A percentile compares a stretch with the other conserved stretches of the same genome.
Evolutionary conservation across 306 rosid genomes (phyloP).

Genomic region (Lagenaria siceraria): DNA sequence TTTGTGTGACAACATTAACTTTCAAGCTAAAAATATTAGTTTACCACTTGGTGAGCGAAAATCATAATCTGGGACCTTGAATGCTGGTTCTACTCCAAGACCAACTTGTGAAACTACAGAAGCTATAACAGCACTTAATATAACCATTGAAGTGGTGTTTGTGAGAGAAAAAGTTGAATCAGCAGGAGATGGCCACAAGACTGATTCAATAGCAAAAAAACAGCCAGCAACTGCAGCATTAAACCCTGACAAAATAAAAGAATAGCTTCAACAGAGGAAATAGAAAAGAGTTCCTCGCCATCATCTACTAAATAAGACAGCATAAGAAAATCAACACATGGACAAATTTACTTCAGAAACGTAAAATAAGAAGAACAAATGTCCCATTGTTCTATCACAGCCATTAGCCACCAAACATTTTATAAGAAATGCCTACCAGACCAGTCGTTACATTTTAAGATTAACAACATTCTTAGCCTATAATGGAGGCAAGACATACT

Average conservation of each 20-base stretch:
- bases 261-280: not conserved
- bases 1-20: not conserved
- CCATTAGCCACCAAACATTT: not conserved
- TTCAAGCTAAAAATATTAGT: slow-evolving; percentile 5
- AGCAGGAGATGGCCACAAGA: slow-evolving; percentile 74
- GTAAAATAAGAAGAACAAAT: not conserved
- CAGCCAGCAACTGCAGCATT: slow-evolving; percentile 96
- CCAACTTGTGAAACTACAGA: slow-evolving; percentile 78
- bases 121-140: slow-evolving; percentile 82
- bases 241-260: slow-evolving; percentile 44
- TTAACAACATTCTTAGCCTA: not conserved
- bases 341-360: not conserved
- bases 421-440: not conserved
- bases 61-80: slow-evolving; percentile 74
- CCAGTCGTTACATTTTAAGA: not conserved
- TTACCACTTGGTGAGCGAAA: slow-evolving; percentile 82
- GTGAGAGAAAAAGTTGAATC: slow-evolving; percentile 53
- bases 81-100: slow-evolving; percentile 83
- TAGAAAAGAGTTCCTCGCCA: not conserved
- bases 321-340: not conserved
- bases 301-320: not conserved
- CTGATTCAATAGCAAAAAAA: slow-evolving; percentile 76
- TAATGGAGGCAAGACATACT: not conserved
- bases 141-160: slow-evolving; percentile 85
- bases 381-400: not conserved